Percentiles rank a stretch among this genome's conserved stretches.
Evolutionary conservation across 2,329 filamentous ascomycete genomes (phyloP).

Genomic region (Pseudomassariella vexata): DNA sequence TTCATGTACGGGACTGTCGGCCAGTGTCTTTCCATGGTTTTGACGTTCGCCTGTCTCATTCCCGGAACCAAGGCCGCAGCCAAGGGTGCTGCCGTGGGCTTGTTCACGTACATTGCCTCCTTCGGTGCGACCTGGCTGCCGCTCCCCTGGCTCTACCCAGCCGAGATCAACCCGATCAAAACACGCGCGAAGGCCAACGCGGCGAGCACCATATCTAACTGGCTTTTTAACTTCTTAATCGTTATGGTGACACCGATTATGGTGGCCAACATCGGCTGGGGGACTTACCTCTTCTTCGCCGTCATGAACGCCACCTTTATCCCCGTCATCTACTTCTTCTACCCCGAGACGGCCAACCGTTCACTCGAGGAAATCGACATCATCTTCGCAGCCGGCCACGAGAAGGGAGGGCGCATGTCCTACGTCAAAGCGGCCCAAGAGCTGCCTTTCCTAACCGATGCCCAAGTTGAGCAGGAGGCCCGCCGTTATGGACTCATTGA

Average conservation of each 20-base stretch:
- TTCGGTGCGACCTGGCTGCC: slow-evolving; percentile 63
- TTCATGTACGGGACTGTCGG: slow-evolving; percentile 38
- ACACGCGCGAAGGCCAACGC: slow-evolving; percentile 40
- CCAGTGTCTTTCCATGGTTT: slow-evolving; percentile 51
- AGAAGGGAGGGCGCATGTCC: slow-evolving; percentile 54
- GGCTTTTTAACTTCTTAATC: slow-evolving; percentile 38
- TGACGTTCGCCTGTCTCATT: slow-evolving; percentile 60
- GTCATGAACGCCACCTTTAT: slow-evolving; percentile 28
- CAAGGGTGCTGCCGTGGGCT: slow-evolving; percentile 61
- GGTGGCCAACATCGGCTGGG: slow-evolving; percentile 51
- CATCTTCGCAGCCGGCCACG: slow-evolving; percentile 54
- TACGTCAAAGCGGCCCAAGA: slow-evolving; percentile 54
- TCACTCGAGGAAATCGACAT: slow-evolving; percentile 52
- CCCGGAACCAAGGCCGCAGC: slow-evolving; percentile 55
- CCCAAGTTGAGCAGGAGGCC: slow-evolving; percentile 47
- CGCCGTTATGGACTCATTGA: slow-evolving; percentile 24
- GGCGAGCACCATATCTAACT: slow-evolving; percentile 57
- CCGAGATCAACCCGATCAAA: slow-evolving; percentile 47
- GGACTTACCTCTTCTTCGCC: slow-evolving; percentile 44
- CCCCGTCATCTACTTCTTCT: slow-evolving; percentile 40
- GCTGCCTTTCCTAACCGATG: slow-evolving; percentile 44
- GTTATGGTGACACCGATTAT: slow-evolving; percentile 62
- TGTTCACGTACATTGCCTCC: slow-evolving; percentile 65
- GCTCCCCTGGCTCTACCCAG: slow-evolving; percentile 55
- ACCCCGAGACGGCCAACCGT: slow-evolving; percentile 44